Evolutionary conservation across 495 filamentous ascomycete species (phyloP).

Genomic region (Talaromyces nanjingensis): DNA sequence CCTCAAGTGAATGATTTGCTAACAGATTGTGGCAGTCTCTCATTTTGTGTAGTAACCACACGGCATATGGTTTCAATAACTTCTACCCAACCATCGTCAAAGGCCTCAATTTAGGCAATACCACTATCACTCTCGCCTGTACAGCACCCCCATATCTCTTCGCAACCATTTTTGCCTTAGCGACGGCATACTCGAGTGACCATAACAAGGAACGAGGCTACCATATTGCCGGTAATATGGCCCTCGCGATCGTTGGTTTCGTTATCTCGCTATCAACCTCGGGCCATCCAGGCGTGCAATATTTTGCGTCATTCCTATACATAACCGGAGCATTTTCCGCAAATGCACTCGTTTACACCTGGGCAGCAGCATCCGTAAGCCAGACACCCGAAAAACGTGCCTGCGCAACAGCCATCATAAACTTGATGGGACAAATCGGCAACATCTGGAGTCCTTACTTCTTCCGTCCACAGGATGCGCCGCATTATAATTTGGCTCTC

Average conservation of each 20-base stretch:
- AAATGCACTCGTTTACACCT: slow-evolving; percentile 44
- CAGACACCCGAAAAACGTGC: slow-evolving; percentile 41
- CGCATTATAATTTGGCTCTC: slow-evolving; percentile 1
- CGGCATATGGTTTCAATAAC: slow-evolving; percentile 36
- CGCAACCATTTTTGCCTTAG: slow-evolving; percentile 36
- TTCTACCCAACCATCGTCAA: slow-evolving; percentile 52
- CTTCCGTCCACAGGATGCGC: slow-evolving; percentile 1
- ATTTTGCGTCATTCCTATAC: slow-evolving; percentile 45
- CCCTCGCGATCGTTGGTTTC: slow-evolving; percentile 42
- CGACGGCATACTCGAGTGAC: slow-evolving; percentile 35
- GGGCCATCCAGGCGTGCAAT: slow-evolving; percentile 33
- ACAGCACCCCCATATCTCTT: slow-evolving; percentile 46
- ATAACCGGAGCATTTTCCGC: slow-evolving; percentile 37
- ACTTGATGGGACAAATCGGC: background rate
- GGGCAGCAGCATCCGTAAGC: slow-evolving; percentile 47
- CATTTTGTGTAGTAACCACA: slow-evolving; percentile 16
- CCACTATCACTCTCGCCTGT: slow-evolving; percentile 43
- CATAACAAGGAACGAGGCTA: slow-evolving; percentile 40
- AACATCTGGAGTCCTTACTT: slow-evolving; percentile 8
- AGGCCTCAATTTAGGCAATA: slow-evolving; percentile 40
- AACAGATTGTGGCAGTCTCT: slow-evolving; percentile 13
- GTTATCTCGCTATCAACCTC: slow-evolving; percentile 32
- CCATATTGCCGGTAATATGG: slow-evolving; percentile 30
- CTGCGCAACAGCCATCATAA: background rate
- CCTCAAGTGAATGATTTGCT: too few species aligned